These are phyloP conservation scores for Solanum pimpinellifolium DNA, from an alignment of 257 asterid genomes.

Conservation along the genomic window DNA sequence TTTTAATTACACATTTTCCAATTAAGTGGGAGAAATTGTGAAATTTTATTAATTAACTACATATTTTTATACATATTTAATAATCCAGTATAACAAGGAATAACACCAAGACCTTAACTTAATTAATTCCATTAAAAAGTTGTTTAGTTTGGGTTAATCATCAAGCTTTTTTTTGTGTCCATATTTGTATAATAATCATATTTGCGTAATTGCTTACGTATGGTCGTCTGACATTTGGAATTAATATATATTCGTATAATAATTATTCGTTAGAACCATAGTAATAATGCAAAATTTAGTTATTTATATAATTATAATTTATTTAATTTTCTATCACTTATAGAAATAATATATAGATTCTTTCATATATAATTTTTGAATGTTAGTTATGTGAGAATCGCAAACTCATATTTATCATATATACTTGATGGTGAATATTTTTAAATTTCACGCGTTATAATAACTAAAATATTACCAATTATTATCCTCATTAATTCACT, in stretches of 20 bases:
- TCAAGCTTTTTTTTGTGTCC: not conserved
- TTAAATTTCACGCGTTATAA: not conserved
- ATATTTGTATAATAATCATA: not conserved
- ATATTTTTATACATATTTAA: not conserved
- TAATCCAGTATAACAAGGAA: not conserved
- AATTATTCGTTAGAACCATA: not conserved
- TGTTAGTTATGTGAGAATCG: not conserved
- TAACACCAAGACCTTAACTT: not conserved
- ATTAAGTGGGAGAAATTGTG: not conserved
- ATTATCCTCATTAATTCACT: not conserved
- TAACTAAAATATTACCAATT: not conserved
- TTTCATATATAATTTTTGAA: not conserved
- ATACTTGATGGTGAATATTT: not conserved
- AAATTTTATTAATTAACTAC: not conserved
- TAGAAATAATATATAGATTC: not conserved
- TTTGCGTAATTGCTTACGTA: constrained; percentile 38
- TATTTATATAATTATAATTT: not conserved
- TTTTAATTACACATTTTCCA: not conserved
- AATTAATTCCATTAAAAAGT: not conserved
- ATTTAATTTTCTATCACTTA: no score
- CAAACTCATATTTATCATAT: not conserved
- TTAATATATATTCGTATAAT: not conserved
- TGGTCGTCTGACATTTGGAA: not conserved
- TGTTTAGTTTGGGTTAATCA: not conserved
- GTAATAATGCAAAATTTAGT: not conserved